Percentiles rank a stretch among this genome's conserved stretches.
These are phyloP conservation scores for Chlorociboria aeruginascens DNA, from an alignment of 495 filamentous ascomycete genomes.

Conservation along the genomic window DNA sequence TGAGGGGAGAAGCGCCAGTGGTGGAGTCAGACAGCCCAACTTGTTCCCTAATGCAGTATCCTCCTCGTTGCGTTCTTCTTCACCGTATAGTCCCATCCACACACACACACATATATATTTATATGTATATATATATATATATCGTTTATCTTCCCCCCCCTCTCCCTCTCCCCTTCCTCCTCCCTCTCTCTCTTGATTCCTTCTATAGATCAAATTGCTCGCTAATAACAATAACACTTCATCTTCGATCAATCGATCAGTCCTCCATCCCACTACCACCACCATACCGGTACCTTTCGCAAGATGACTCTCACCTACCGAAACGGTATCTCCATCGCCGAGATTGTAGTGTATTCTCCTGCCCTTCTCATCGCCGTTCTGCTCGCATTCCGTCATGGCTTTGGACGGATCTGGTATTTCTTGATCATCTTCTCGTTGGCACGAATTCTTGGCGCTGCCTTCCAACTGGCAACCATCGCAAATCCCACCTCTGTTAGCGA, in stretches of 20 bases:
- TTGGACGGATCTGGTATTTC: slow-evolving; percentile 26
- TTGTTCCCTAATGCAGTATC: background rate
- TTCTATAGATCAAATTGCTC: no score
- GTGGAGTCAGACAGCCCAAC: no score
- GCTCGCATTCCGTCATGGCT: slow-evolving; percentile 28
- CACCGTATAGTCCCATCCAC: no score
- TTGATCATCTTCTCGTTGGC: slow-evolving; percentile 26
- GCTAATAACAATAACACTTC: background rate
- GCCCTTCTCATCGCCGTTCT: slow-evolving; percentile 22
- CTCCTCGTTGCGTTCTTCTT: no score
- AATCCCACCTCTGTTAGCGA: slow-evolving; percentile 14
- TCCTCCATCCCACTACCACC: background rate
- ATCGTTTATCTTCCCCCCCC: no score
- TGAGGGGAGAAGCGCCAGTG: no score
- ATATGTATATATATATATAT: no score
- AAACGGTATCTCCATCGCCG: slow-evolving; percentile 26
- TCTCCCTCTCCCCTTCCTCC: no score
- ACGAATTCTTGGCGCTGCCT: slow-evolving; percentile 26
- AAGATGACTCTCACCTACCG: slow-evolving; percentile 19
- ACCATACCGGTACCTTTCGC: background rate
- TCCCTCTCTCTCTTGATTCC: no score
- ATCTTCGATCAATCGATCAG: background rate
- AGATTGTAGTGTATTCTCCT: slow-evolving; percentile 27
- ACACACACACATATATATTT: no score
- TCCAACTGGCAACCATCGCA: slow-evolving; percentile 28